Evolutionary conservation across 1,284 basidiomycete genomes (phyloP).

Genomic region (Lignosus rhinocerotis): DNA sequence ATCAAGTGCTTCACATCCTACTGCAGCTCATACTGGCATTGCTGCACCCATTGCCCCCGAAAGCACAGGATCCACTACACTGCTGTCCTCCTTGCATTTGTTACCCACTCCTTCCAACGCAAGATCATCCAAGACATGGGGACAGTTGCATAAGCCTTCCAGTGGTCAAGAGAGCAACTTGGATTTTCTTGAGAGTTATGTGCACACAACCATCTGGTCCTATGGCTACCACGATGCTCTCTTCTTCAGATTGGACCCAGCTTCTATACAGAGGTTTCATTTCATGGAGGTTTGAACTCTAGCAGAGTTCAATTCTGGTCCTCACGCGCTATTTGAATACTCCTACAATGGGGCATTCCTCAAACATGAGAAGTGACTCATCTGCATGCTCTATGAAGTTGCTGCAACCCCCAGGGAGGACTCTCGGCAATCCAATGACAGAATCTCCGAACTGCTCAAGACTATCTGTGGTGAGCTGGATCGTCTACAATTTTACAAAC

Average conservation of each 20-base stretch:
- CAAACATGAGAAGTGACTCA: conserved; percentile 1
- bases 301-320: background rate
- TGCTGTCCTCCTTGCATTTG: too few species aligned
- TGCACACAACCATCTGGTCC: background rate
- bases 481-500: conserved; percentile 3
- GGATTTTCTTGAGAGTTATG: background rate
- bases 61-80: too few species aligned
- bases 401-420: background rate
- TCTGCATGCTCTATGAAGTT: background rate
- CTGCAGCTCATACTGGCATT: too few species aligned
- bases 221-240: background rate
- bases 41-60: too few species aligned
- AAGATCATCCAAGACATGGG: background rate
- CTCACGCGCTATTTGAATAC: background rate
- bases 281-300: background rate
- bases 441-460: background rate
- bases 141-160: background rate
- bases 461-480: background rate
- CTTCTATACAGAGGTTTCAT: background rate
- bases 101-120: too few species aligned
- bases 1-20: too few species aligned
- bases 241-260: background rate
- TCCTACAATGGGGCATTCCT: background rate
- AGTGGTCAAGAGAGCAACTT: background rate
- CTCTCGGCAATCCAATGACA: background rate